A percentile compares a stretch with the other conserved stretches of the same genome.
These are phyloP conservation scores for Omphalea diandra DNA, from an alignment of 441 rosid genomes.

Conservation along the genomic window DNA sequence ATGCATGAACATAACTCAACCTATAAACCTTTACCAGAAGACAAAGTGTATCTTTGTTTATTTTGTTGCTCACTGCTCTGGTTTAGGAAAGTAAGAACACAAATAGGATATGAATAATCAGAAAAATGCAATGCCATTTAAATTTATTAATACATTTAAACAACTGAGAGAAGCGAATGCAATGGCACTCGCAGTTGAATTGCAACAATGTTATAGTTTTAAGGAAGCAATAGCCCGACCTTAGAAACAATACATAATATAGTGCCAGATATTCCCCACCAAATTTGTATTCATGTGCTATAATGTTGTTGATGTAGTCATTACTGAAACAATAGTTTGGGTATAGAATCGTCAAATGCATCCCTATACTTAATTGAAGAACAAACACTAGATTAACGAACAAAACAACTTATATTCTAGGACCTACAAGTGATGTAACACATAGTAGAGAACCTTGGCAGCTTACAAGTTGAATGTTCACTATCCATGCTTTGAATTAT, in stretches of 20 bases:
- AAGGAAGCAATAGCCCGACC: slow-evolving; percentile 36
- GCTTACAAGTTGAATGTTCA: slow-evolving; percentile 69
- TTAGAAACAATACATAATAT: slow-evolving; percentile 64
- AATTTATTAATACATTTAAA: slow-evolving; percentile 14
- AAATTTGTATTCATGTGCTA: slow-evolving; percentile 49
- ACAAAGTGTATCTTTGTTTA: slow-evolving; percentile 64
- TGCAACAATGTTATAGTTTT: slow-evolving; percentile 12
- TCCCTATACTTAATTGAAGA: slow-evolving; percentile 18
- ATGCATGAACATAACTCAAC: slow-evolving; percentile 41
- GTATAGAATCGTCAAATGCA: slow-evolving; percentile 16
- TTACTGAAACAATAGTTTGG: slow-evolving; percentile 80
- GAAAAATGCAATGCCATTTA: not conserved
- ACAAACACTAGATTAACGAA: not conserved
- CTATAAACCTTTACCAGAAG: slow-evolving; percentile 64
- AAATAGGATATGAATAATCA: slow-evolving; percentile 15
- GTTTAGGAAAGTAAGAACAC: slow-evolving; percentile 23
- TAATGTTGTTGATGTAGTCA: slow-evolving; percentile 62
- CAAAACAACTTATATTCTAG: not conserved
- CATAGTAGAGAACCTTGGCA: not conserved
- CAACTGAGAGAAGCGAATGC: not conserved
- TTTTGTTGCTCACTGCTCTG: slow-evolving; percentile 75
- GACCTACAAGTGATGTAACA: not conserved
- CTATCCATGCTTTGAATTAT: slow-evolving; percentile 70
- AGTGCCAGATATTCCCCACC: slow-evolving; percentile 59
- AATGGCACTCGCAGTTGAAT: not conserved